Evolutionary conservation across 768 basidiomycete species (phyloP).

Genomic region (Ramaria rubella): DNA sequence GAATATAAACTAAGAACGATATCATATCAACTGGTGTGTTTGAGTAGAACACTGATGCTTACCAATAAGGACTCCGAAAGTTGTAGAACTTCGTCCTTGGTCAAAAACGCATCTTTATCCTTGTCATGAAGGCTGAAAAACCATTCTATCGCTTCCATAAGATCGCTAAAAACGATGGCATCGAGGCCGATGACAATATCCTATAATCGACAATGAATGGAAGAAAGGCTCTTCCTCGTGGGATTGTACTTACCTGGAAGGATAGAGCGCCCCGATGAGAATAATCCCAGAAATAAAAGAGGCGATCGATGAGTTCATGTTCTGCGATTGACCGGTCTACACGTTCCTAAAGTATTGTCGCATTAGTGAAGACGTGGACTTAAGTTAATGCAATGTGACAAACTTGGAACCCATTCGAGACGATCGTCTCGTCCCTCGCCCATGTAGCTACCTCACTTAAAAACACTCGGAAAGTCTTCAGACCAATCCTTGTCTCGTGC

Average conservation of each 20-base stretch:
- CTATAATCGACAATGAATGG: constrained; percentile 32
- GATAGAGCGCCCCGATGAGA: constrained; percentile 77
- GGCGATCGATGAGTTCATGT: constrained; percentile 87
- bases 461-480: constrained; percentile 82
- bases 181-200: constrained; percentile 86
- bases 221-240: not conserved
- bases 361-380: constrained; percentile 7
- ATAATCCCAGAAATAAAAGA: constrained; percentile 94
- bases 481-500: constrained; percentile 83
- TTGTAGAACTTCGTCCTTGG: constrained; percentile 94
- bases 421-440: constrained; percentile 91
- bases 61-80: constrained; percentile 92
- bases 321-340: constrained; percentile 88
- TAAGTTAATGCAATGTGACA: not conserved
- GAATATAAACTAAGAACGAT: constrained; percentile 93
- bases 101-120: constrained; percentile 91
- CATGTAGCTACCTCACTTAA: constrained; percentile 90
- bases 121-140: constrained; percentile 95
- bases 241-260: constrained; percentile 58
- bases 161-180: constrained; percentile 89
- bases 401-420: constrained; percentile 88
- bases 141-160: constrained; percentile 99
- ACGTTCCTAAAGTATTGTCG: constrained; percentile 51
- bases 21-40: constrained; percentile 10
- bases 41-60: constrained; percentile 20